These are phyloP conservation scores for sweet orange (Citrus sinensis) DNA, from an alignment of 345 rosid genomes.

Conservation along the genomic window DNA sequence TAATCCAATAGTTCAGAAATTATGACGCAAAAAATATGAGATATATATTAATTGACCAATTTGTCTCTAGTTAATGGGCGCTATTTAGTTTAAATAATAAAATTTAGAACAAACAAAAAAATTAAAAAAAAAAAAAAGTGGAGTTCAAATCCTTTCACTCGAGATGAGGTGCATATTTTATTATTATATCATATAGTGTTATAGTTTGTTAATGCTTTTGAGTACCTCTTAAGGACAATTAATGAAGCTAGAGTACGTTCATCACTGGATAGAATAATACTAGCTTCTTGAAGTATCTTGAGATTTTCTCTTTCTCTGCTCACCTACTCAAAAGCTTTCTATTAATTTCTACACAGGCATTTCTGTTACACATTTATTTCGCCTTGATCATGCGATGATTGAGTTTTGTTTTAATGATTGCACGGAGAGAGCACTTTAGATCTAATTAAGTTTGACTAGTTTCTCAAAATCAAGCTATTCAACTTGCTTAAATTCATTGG, in stretches of 20 bases:
- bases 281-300: neutral
- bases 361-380: conserved; percentile 17
- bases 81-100: no score
- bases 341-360: conserved; percentile 14
- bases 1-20: neutral
- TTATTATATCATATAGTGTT: no score
- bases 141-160: no score
- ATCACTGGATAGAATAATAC: neutral
- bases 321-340: conserved; percentile 10
- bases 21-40: no score
- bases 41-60: no score
- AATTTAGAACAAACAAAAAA: no score
- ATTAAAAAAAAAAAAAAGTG: no score
- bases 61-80: no score
- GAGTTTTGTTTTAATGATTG: neutral
- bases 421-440: neutral
- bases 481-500: neutral
- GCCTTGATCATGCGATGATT: conserved; percentile 13
- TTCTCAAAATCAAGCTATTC: neutral
- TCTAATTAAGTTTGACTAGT: neutral
- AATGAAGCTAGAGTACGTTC: no score
- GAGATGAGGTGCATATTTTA: no score
- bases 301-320: neutral
- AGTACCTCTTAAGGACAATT: no score
- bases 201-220: no score